phyloP scores from a whole-genome alignment of 495 filamentous ascomycete genomes.

The Darksidea phi region DNA sequence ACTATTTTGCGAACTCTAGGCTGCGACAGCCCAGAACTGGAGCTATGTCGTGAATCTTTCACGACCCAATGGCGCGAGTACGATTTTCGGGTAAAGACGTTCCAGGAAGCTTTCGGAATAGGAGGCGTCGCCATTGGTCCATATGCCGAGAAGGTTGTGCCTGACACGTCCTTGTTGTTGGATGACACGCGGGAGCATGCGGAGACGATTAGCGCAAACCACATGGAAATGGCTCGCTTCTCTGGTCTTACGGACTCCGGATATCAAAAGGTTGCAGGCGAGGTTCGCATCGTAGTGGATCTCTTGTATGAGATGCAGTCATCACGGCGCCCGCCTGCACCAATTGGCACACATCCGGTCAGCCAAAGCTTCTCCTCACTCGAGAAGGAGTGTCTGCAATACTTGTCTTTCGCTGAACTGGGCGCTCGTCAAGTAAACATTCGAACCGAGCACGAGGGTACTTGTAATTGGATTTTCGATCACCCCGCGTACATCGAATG shows the following conservation, averaged over 20 bases:
- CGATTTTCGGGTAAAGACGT: background rate
- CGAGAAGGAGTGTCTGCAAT: background rate
- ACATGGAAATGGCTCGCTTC: background rate
- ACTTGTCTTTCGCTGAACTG: background rate
- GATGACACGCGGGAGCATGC: background rate
- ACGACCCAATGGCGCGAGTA: background rate
- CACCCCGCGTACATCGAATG: background rate
- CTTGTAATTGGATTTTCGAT: background rate
- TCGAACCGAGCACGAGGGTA: background rate
- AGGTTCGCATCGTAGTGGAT: background rate
- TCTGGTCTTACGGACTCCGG: background rate
- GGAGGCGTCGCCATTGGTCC: background rate
- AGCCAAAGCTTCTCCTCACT: too few species aligned
- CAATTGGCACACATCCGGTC: too few species aligned
- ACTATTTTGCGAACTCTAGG: background rate
- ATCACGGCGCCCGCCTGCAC: too few species aligned
- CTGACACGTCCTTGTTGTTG: background rate
- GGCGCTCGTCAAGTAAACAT: background rate
- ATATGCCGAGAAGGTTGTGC: background rate
- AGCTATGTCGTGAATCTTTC: background rate
- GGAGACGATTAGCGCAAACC: background rate
- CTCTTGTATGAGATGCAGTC: too few species aligned
- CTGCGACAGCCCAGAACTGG: background rate
- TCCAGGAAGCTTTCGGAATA: background rate
- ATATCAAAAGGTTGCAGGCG: background rate